Evolutionary conservation across 306 rosid species (phyloP).

Genomic region (Geum urbanum): DNA sequence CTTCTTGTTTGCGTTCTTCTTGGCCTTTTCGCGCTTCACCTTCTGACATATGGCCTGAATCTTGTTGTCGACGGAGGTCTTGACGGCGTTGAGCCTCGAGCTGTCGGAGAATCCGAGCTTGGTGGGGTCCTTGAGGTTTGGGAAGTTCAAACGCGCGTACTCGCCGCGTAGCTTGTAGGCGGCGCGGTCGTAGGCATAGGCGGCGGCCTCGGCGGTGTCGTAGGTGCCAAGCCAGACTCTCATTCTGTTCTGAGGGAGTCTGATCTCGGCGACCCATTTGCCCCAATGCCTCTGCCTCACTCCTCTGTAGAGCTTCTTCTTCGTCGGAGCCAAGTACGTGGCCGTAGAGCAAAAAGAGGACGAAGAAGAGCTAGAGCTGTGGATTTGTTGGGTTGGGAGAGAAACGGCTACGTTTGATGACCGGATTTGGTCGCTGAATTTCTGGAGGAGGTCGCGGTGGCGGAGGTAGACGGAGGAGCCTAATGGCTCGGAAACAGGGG

Average conservation of each 20-base stretch:
- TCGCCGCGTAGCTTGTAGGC: conserved; percentile 93
- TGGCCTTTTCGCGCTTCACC: conserved; percentile 66
- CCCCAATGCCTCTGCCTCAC: conserved; percentile 99
- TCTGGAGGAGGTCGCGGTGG: conserved; percentile 74
- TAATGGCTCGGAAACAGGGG: conserved; percentile 30
- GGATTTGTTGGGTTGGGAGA: conserved; percentile 14
- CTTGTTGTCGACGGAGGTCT: conserved; percentile 67
- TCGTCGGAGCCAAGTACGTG: conserved; percentile 25
- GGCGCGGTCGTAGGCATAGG: conserved; percentile 93
- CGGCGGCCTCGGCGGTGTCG: conserved; percentile 90
- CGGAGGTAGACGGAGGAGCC: conserved; percentile 79
- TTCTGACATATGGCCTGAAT: conserved; percentile 87
- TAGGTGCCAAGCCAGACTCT: conserved; percentile 96
- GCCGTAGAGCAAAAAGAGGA: background rate
- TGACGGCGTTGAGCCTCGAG: conserved; percentile 56
- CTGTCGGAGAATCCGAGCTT: conserved; percentile 55
- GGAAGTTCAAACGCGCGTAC: conserved; percentile 90
- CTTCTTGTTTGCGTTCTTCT: conserved; percentile 48
- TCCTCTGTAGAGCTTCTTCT: conserved; percentile 88
- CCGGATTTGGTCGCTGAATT: conserved; percentile 50
- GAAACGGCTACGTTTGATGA: conserved; percentile 11
- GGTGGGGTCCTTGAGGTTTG: conserved; percentile 64
- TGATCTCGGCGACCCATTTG: conserved; percentile 96
- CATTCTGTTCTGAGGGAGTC: conserved; percentile 96
- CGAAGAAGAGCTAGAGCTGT: conserved; percentile 13